phyloP scores from a whole-genome alignment of 306 rosid genomes.

The Acmispon strigosus region DNA sequence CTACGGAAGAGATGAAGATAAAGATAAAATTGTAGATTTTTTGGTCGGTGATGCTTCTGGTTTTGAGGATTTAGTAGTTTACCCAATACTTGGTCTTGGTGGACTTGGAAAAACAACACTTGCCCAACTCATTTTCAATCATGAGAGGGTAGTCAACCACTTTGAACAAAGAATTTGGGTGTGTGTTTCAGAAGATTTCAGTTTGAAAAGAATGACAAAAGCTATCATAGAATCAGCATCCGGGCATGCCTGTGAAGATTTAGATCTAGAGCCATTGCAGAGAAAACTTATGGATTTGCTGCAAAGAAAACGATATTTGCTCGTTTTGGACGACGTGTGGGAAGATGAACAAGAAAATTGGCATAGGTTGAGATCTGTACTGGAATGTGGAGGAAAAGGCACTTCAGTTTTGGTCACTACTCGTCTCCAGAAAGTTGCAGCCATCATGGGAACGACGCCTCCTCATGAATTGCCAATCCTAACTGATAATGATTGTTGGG shows the following conservation, averaged over 20 bases:
- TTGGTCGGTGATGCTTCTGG: not conserved
- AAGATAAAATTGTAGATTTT: not conserved
- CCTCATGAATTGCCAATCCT: not conserved
- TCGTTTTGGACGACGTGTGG: constrained; percentile 33
- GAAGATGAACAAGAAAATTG: not conserved
- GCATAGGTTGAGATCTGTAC: not conserved
- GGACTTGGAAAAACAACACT: constrained; percentile 27
- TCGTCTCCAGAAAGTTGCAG: constrained; percentile 1
- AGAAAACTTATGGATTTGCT: not conserved
- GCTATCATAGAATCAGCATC: not conserved
- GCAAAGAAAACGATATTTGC: constrained; percentile 6
- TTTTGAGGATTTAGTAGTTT: not conserved
- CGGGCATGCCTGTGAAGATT: not conserved
- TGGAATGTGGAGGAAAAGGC: constrained; percentile 10
- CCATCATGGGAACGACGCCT: constrained; percentile 1
- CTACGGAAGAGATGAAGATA: constrained; percentile 9
- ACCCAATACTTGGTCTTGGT: constrained; percentile 12
- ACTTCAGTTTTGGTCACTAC: not conserved
- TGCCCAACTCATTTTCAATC: constrained; percentile 14
- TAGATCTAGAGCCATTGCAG: not conserved
- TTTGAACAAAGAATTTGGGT: constrained; percentile 5
- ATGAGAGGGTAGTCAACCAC: constrained; percentile 5
- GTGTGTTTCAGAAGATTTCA: constrained; percentile 1
- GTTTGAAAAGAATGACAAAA: not conserved
- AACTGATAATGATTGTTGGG: not conserved